These are phyloP conservation scores for Phlebiopsis flavidoalba DNA, from an alignment of 768 basidiomycete genomes.

Conservation along the genomic window DNA sequence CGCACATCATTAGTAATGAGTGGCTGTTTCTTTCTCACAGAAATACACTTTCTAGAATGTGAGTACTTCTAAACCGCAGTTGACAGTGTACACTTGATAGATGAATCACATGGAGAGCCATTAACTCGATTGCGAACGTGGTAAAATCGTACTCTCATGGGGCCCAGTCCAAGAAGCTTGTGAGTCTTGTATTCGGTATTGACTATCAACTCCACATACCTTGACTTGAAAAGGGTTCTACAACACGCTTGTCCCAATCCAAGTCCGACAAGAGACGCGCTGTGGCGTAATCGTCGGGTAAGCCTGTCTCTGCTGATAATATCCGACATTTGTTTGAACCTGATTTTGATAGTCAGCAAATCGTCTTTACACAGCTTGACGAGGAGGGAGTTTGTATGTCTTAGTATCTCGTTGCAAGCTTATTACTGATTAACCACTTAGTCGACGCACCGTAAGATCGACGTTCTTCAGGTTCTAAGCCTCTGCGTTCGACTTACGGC, in stretches of 20 bases:
- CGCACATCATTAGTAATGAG: neutral
- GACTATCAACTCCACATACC: neutral
- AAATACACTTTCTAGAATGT: conserved; percentile 5
- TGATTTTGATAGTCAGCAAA: conserved; percentile 40
- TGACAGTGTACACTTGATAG: neutral
- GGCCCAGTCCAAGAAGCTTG: conserved; percentile 49
- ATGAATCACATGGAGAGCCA: conserved; percentile 28
- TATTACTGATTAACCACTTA: neutral
- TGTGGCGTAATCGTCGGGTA: conserved; percentile 54
- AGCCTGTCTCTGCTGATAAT: neutral
- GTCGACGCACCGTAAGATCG: conserved; percentile 23
- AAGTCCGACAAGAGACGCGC: conserved; percentile 40
- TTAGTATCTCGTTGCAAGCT: neutral
- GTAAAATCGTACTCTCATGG: conserved; percentile 50
- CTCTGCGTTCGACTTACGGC: neutral
- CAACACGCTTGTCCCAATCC: conserved; percentile 40
- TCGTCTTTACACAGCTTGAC: conserved; percentile 48
- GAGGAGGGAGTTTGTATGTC: conserved; percentile 30
- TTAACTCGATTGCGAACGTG: conserved; percentile 38
- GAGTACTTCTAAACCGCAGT: neutral
- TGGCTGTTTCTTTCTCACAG: neutral
- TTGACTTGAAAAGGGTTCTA: conserved; percentile 36
- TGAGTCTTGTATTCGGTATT: conserved; percentile 14
- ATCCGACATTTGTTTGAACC: neutral
- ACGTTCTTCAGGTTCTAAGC: neutral